Percentiles rank a stretch among this genome's conserved stretches.
Evolutionary conservation across 164 flowering plant species (phyloP).

Genomic region (Magnolia changhungtana): DNA sequence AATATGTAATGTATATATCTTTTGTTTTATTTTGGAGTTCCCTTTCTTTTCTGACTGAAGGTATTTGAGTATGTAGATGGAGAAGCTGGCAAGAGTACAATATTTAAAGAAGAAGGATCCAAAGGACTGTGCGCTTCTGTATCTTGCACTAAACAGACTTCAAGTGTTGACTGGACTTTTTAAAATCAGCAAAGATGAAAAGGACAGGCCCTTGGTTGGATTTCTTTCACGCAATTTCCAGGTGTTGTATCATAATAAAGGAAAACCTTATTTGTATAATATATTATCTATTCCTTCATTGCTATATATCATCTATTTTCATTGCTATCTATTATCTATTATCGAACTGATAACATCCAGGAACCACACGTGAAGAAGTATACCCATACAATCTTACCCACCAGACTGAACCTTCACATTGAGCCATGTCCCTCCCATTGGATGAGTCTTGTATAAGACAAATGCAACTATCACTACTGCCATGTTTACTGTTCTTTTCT

Average conservation of each 20-base stretch:
- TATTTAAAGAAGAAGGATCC: constrained; percentile 88
- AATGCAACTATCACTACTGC: not conserved
- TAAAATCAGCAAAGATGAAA: constrained; percentile 91
- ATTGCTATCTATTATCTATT: no score
- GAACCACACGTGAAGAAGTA: no score
- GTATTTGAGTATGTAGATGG: constrained; percentile 60
- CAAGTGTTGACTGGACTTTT: constrained; percentile 95
- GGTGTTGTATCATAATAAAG: constrained; percentile 37
- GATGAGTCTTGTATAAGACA: not conserved
- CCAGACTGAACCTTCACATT: no score
- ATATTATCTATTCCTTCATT: no score
- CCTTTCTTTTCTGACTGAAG: constrained; percentile 14
- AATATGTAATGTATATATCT: not conserved
- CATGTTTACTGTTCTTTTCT: not conserved
- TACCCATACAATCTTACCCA: no score
- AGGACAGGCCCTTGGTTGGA: constrained; percentile 90
- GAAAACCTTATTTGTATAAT: not conserved
- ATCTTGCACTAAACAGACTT: constrained; percentile 80
- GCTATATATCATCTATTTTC: no score
- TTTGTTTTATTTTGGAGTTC: not conserved
- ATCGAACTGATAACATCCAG: no score
- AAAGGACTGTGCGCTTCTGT: constrained; percentile 86
- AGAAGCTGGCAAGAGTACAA: constrained; percentile 84
- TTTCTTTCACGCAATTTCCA: constrained; percentile 94
- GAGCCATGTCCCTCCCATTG: no score